Evolutionary conservation across 108 stramenopile species (phyloP).

Genomic region (Pseudonitzschia delicatissima): DNA sequence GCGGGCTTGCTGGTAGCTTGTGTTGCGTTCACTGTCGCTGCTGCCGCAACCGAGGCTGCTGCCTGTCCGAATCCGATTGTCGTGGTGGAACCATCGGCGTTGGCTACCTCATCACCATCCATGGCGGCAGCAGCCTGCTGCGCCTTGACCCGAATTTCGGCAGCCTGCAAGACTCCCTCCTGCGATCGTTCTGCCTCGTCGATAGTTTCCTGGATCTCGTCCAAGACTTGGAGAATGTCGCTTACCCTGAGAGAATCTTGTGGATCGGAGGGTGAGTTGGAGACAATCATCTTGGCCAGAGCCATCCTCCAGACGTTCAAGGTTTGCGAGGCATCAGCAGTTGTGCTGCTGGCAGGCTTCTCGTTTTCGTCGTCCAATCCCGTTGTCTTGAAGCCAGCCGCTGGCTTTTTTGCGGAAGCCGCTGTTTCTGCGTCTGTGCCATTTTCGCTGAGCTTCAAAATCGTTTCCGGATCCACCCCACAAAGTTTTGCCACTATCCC

Average conservation of each 20-base stretch:
- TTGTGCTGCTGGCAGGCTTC: not conserved
- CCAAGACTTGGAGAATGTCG: slow-evolving; percentile 56
- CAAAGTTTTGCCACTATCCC: slow-evolving; percentile 61
- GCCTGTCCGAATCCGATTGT: slow-evolving; percentile 32
- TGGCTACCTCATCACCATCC: not conserved
- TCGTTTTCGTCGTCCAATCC: slow-evolving; percentile 21
- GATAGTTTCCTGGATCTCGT: slow-evolving; percentile 86
- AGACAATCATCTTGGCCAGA: not conserved
- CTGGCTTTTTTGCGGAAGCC: not conserved
- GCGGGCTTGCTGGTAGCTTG: no score
- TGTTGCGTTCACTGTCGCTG: not conserved
- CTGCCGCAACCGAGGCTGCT: not conserved
- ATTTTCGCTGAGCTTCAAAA: slow-evolving; percentile 23
- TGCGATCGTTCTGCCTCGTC: slow-evolving; percentile 61
- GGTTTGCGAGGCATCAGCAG: slow-evolving; percentile 13
- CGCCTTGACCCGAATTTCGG: slow-evolving; percentile 32
- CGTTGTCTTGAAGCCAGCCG: slow-evolving; percentile 33
- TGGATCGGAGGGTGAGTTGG: not conserved
- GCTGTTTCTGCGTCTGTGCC: not conserved
- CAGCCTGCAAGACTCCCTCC: slow-evolving; percentile 49
- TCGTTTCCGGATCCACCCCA: slow-evolving; percentile 47
- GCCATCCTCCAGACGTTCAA: slow-evolving; percentile 13
- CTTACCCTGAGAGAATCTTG: not conserved
- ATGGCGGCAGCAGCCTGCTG: slow-evolving; percentile 16
- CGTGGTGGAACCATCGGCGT: slow-evolving; percentile 22